Evolutionary conservation across 2,329 filamentous ascomycete species (phyloP).

Genomic region (Colletotrichum theobromicola): DNA sequence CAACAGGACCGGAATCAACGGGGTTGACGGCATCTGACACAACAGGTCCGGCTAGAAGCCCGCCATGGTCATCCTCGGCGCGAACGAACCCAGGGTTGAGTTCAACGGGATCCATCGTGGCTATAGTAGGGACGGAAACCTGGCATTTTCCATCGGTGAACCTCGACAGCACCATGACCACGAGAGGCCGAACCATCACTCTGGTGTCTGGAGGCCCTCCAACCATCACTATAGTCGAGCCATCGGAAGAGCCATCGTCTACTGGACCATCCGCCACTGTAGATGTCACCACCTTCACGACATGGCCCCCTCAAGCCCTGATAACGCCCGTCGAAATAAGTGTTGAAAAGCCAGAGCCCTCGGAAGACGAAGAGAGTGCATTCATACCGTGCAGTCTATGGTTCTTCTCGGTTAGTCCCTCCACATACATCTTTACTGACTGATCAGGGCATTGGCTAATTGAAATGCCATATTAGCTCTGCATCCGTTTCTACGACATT

Average conservation of each 20-base stretch:
- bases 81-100: fast-evolving
- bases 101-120: not conserved
- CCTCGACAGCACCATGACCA: not conserved
- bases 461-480: not conserved
- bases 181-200: not conserved
- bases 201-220: not conserved
- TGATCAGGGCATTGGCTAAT: not conserved
- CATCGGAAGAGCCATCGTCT: not conserved
- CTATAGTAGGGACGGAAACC: not conserved
- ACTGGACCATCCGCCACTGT: not conserved
- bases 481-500: not conserved
- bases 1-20: not conserved
- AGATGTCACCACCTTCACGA: not conserved
- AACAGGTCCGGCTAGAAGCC: not conserved
- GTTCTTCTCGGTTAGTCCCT: not conserved
- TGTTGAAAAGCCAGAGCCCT: not conserved
- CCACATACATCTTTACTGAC: not conserved
- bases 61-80: fast-evolving
- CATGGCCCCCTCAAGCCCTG: not conserved
- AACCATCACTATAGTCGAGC: not conserved
- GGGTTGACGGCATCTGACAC: fast-evolving
- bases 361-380: not conserved
- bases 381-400: not conserved
- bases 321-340: not conserved
- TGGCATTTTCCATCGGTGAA: not conserved